phyloP scores from a whole-genome alignment of 2,329 filamentous ascomycete genomes.

The Cladobotryum protrusum region DNA sequence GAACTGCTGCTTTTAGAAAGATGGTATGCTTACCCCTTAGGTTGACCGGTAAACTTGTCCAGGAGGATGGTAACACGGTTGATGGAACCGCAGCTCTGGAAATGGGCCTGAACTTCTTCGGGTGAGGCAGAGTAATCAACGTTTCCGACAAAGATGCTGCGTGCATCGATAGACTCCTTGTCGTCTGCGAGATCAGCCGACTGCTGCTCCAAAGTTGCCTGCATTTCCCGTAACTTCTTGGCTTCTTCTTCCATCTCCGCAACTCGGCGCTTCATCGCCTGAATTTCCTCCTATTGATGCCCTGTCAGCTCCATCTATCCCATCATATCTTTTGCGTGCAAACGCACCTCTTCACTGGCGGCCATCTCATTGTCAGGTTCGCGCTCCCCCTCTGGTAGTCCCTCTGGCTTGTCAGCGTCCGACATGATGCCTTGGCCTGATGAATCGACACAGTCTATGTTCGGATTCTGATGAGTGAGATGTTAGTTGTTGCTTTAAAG shows the following conservation, averaged over 20 bases:
- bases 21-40: conserved; percentile 75
- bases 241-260: conserved; percentile 90
- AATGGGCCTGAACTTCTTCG: conserved; percentile 94
- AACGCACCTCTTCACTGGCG: conserved; percentile 32
- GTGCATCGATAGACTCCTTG: conserved; percentile 90
- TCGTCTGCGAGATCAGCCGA: conserved; percentile 79
- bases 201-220: conserved; percentile 77
- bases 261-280: conserved; percentile 78
- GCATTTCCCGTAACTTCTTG: conserved; percentile 80
- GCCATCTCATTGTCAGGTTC: conserved; percentile 26
- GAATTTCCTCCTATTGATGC: conserved; percentile 63
- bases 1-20: neutral
- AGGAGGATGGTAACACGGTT: conserved; percentile 96
- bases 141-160: conserved; percentile 97
- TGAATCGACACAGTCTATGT: conserved; percentile 11
- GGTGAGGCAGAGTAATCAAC: conserved; percentile 96
- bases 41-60: conserved; percentile 97
- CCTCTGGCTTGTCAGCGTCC: conserved; percentile 27
- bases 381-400: conserved; percentile 22
- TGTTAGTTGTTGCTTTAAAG: neutral
- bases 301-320: conserved; percentile 25
- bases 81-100: conserved; percentile 94
- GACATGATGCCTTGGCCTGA: conserved; percentile 23
- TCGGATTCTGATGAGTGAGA: conserved; percentile 1
- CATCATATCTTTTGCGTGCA: conserved; percentile 20